Conservation (phyloP, 1,284 basidiomycete genomes). For the Cyathus pygmaeus region DNA sequence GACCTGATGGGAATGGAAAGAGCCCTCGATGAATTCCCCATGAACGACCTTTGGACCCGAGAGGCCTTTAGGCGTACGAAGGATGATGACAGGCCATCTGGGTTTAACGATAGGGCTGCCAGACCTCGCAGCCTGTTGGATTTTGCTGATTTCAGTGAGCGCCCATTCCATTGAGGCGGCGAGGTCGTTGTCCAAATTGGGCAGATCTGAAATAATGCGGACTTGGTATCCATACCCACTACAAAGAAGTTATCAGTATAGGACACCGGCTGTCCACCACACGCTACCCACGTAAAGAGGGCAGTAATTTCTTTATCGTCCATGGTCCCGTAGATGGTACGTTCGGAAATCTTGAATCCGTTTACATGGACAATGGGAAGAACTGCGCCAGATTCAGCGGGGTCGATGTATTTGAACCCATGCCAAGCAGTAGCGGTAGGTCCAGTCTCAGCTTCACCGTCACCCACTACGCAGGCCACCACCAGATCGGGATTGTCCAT, state of each 20-base stretch:
- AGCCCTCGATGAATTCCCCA: slow-evolving; percentile 81
- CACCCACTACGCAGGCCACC: slow-evolving; percentile 83
- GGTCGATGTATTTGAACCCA: slow-evolving; percentile 88
- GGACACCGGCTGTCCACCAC: no score
- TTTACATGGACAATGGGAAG: slow-evolving; percentile 89
- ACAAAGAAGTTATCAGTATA: neutral
- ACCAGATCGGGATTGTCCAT: slow-evolving; percentile 92
- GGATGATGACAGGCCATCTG: slow-evolving; percentile 86
- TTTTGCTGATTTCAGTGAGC: slow-evolving; percentile 77
- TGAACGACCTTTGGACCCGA: slow-evolving; percentile 72
- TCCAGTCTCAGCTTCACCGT: slow-evolving; percentile 90
- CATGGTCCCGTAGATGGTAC: slow-evolving; percentile 91
- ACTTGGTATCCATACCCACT: slow-evolving; percentile 90
- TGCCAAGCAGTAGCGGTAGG: slow-evolving; percentile 89
- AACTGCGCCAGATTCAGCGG: slow-evolving; percentile 90
- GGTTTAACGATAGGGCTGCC: slow-evolving; percentile 85
- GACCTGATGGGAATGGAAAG: slow-evolving; percentile 82
- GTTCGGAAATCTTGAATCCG: slow-evolving; percentile 87
- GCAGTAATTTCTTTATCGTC: slow-evolving; percentile 82
- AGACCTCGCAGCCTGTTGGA: slow-evolving; percentile 80
- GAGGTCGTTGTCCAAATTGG: slow-evolving; percentile 73
- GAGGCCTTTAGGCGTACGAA: slow-evolving; percentile 87
- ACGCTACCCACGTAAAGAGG: slow-evolving; percentile 66
- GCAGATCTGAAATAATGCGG: slow-evolving; percentile 81
- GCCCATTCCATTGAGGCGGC: slow-evolving; percentile 88